Conservation (phyloP, 345 rosid species). For the Eucalyptus brandiana region DNA sequence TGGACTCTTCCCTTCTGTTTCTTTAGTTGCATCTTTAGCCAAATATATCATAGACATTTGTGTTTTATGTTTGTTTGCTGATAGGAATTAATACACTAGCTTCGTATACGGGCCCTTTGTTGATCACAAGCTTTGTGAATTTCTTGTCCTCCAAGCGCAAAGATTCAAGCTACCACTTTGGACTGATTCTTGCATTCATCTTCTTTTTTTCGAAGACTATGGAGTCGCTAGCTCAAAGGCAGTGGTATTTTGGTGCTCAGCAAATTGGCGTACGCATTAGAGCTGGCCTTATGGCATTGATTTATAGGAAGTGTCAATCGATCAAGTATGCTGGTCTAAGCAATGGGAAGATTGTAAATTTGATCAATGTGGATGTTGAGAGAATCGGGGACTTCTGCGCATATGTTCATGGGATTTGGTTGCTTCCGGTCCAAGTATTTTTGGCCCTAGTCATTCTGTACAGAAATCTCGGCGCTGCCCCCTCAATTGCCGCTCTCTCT, state of each 20-base stretch:
- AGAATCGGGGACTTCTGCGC: constrained; percentile 57
- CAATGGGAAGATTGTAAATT: constrained; percentile 39
- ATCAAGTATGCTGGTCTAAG: constrained; percentile 22
- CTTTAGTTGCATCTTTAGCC: background rate
- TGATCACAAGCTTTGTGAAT: constrained; percentile 55
- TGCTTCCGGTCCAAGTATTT: constrained; percentile 51
- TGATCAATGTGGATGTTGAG: constrained; percentile 57
- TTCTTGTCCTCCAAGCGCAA: constrained; percentile 25
- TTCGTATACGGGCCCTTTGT: constrained; percentile 46
- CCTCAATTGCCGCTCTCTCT: constrained; percentile 38
- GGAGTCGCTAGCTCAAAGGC: constrained; percentile 51
- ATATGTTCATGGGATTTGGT: constrained; percentile 58
- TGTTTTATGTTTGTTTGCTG: background rate
- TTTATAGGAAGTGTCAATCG: constrained; percentile 44
- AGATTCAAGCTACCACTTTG: constrained; percentile 16
- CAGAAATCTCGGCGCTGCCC: constrained; percentile 45
- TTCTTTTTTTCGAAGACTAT: constrained; percentile 52
- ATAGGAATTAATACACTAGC: constrained; percentile 45
- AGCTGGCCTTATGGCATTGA: constrained; percentile 37
- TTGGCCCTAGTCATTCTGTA: constrained; percentile 42
- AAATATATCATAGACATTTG: background rate
- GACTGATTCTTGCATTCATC: constrained; percentile 35
- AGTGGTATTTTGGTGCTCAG: constrained; percentile 68
- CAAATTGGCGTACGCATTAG: constrained; percentile 41
- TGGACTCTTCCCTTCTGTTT: background rate